Conservation (phyloP, 495 filamentous ascomycete species). For the Clohesyomyces aquaticus region DNA sequence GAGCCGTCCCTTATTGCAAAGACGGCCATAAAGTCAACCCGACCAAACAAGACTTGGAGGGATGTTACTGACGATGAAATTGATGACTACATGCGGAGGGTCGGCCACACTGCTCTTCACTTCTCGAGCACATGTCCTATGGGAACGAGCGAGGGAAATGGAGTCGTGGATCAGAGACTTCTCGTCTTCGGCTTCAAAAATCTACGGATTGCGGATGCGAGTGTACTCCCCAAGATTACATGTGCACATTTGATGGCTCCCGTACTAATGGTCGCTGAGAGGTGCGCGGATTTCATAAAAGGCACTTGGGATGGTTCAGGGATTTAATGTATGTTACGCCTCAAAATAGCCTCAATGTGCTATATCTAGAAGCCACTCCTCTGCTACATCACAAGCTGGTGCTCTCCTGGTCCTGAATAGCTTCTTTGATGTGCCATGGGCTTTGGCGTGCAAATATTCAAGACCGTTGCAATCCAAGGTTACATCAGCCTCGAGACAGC, state of each 20-base stretch:
- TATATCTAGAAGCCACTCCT: not conserved
- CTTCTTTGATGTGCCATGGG: not conserved
- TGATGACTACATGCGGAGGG: constrained; percentile 27
- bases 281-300: constrained; percentile 23
- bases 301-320: constrained; percentile 12
- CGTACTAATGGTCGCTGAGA: constrained; percentile 28
- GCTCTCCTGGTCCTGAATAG: constrained; percentile 3
- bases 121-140: constrained; percentile 29
- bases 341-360: constrained; percentile 8
- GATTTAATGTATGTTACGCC: constrained; percentile 14
- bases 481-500: not conserved
- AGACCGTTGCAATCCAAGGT: constrained; percentile 3
- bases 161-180: constrained; percentile 21
- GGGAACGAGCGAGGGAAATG: constrained; percentile 15
- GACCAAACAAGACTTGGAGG: constrained; percentile 22
- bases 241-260: constrained; percentile 26
- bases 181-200: constrained; percentile 30
- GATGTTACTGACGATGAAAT: constrained; percentile 28
- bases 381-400: constrained; percentile 2
- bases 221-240: constrained; percentile 24
- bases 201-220: constrained; percentile 26
- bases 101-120: constrained; percentile 25
- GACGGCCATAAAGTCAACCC: constrained; percentile 6
- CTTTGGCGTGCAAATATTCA: not conserved
- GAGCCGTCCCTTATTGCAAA: constrained; percentile 15